Evolutionary conservation across 768 basidiomycete genomes (phyloP), one percentile per base, ranked within the genome.

Genomic region (Tulasnella calospora): DNA sequence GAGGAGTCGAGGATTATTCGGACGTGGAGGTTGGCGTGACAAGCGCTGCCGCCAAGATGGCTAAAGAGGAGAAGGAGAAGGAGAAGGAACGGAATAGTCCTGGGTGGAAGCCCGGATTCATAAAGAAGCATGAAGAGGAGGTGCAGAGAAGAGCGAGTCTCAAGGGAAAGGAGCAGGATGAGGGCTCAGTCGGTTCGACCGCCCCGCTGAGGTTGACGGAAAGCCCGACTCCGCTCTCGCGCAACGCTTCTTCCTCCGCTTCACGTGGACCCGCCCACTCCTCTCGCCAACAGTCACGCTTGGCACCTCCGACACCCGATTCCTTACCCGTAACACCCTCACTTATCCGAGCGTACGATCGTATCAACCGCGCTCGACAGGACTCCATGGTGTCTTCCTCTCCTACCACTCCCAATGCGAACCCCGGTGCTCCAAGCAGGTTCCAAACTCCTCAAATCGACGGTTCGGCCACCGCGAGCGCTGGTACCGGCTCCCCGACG

Each of bases 121-220:
- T 75, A 5, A 75, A 51, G 46, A 75, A 74, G 44, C 73, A 75
- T 35, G 74, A 75, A 55, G 74, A 75, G 17, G 74, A 75, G 74
- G 51, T 55, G 13, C 41, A 57, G 51, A 41, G 74, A 27, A 51
- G 46, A n/a, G 30, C 30, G 8, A 47, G 44, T 35, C 46, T 75
- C 17, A 75, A 75, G 27, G 35, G 30, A 47, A 41, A 44, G 74
- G 55, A 44, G 13, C n/a, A n/a, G 3, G 23, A 41, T 1, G 36
- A 74, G 3, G 36, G n/a, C 19, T 30, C 41, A 17, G 46, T 47
- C 17, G 73, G 41, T 46, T 44, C 73, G n/a, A 44, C 44, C 15
- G 41, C 27, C 17, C 74, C 74, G 15, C 74, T 27, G 5, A n/a
- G 74, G 51, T 36, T 75, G 23, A 75, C 74, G 30, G 74, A 75